Evolutionary conservation across 768 basidiomycete genomes (phyloP).

Genomic region (Pleurotus pulmonarius): DNA sequence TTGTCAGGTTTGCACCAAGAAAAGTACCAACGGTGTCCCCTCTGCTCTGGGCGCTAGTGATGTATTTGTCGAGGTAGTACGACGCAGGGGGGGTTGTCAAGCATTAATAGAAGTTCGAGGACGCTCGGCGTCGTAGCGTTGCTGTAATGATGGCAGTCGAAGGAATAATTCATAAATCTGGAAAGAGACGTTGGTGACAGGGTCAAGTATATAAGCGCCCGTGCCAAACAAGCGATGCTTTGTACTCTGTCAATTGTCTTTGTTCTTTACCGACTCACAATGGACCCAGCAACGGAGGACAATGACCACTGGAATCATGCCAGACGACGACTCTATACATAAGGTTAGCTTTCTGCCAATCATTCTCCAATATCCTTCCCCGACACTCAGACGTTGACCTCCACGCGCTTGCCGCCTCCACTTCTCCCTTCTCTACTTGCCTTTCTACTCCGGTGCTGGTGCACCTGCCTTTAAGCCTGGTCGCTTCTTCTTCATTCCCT

Average conservation of each 20-base stretch:
- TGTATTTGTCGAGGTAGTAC: too few species aligned
- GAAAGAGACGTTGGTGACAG: too few species aligned
- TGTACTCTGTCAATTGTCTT: constrained; percentile 6
- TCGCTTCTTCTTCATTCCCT: constrained; percentile 1
- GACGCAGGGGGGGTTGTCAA: too few species aligned
- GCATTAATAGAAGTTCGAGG: too few species aligned
- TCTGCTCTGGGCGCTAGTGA: too few species aligned
- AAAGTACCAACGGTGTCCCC: too few species aligned
- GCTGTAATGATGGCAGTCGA: too few species aligned
- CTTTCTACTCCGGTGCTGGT: constrained; percentile 10
- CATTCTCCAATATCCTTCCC: not conserved
- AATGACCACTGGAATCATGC: constrained; percentile 5
- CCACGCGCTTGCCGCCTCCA: constrained; percentile 1
- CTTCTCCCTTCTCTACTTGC: not conserved
- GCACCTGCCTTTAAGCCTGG: constrained; percentile 7
- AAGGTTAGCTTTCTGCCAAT: not conserved
- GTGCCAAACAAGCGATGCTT: constrained; percentile 4
- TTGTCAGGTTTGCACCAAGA: too few species aligned
- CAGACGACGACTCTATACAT: not conserved
- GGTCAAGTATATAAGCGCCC: not conserved
- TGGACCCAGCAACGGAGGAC: constrained; percentile 7
- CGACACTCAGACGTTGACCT: not conserved
- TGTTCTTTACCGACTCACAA: constrained; percentile 5
- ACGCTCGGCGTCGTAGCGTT: too few species aligned
- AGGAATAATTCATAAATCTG: too few species aligned